Evolutionary conservation across 768 basidiomycete genomes (phyloP).

Genomic region (Agaricus subrufescens): DNA sequence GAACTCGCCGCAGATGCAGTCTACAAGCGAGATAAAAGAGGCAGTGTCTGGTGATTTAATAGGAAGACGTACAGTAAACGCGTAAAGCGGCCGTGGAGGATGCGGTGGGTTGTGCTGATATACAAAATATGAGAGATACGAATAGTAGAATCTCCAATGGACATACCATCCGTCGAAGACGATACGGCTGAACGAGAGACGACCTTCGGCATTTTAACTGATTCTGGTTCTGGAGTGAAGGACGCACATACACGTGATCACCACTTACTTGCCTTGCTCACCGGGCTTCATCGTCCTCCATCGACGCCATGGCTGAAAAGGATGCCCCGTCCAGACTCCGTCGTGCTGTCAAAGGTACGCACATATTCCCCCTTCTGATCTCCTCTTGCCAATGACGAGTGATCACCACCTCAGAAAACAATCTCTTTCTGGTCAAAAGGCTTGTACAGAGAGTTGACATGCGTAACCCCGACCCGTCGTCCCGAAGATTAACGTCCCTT

Average conservation of each 20-base stretch:
- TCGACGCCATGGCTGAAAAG: slow-evolving; percentile 69
- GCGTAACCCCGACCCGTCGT: slow-evolving; percentile 81
- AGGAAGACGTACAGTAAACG: slow-evolving; percentile 67
- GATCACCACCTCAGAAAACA: slow-evolving; percentile 64
- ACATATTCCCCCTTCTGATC: background rate
- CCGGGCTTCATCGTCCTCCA: slow-evolving; percentile 12
- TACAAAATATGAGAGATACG: slow-evolving; percentile 1
- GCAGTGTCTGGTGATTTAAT: background rate
- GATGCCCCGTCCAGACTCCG: slow-evolving; percentile 71
- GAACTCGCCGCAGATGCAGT: slow-evolving; percentile 87
- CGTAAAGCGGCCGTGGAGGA: slow-evolving; percentile 74
- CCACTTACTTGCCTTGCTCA: background rate
- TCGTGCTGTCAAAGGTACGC: slow-evolving; percentile 72
- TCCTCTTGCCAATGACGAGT: slow-evolving; percentile 13
- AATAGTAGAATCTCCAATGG: background rate
- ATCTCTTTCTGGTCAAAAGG: slow-evolving; percentile 87
- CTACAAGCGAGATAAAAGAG: slow-evolving; percentile 30
- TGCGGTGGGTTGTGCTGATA: slow-evolving; percentile 69
- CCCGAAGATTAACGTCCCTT: slow-evolving; percentile 77
- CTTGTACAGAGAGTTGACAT: slow-evolving; percentile 84
- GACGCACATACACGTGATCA: slow-evolving; percentile 13
- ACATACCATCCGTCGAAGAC: slow-evolving; percentile 79
- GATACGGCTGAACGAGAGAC: slow-evolving; percentile 86
- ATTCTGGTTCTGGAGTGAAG: slow-evolving; percentile 6
- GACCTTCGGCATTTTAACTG: slow-evolving; percentile 76